Evolutionary conservation across 768 basidiomycete species (phyloP).

Genomic region (Daedaleopsis nitida): DNA sequence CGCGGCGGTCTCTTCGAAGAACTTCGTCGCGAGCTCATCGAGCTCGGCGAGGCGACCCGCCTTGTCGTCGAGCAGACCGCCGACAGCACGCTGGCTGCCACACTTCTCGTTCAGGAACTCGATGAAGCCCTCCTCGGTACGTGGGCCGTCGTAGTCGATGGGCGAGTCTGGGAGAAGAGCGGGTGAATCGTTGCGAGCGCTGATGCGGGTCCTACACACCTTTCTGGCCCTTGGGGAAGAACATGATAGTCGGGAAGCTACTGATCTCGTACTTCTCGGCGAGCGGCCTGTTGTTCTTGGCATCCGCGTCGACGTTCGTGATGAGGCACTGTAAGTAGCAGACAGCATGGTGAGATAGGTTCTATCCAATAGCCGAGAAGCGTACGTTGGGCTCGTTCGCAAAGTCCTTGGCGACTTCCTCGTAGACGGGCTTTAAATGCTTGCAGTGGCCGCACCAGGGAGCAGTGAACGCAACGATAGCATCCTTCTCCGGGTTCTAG

Average conservation of each 20-base stretch:
- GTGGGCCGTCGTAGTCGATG: constrained; percentile 66
- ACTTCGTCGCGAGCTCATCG: constrained; percentile 75
- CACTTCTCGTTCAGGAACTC: constrained; percentile 83
- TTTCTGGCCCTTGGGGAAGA: constrained; percentile 79
- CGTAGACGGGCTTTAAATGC: constrained; percentile 81
- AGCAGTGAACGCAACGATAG: constrained; percentile 83
- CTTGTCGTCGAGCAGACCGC: constrained; percentile 81
- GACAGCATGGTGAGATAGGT: not conserved
- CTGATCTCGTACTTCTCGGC: constrained; percentile 70
- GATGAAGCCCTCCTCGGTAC: constrained; percentile 77
- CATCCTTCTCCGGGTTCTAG: constrained; percentile 74
- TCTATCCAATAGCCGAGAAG: not conserved
- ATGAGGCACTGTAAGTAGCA: constrained; percentile 67
- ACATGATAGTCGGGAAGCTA: constrained; percentile 93
- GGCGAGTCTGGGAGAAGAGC: constrained; percentile 22
- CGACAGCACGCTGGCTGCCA: constrained; percentile 80
- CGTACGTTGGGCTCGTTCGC: constrained; percentile 72
- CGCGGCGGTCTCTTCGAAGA: constrained; percentile 61
- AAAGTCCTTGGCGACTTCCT: constrained; percentile 83
- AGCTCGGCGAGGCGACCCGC: constrained; percentile 82
- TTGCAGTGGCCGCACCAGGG: constrained; percentile 98
- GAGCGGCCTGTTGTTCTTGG: constrained; percentile 72
- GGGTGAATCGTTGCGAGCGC: too few relatives aligned
- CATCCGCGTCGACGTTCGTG: constrained; percentile 91
- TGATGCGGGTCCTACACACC: constrained; percentile 10